These are phyloP conservation scores for Colletotrichum neosansevieriae DNA, from an alignment of 2,329 filamentous ascomycete genomes.

Conservation along the genomic window DNA sequence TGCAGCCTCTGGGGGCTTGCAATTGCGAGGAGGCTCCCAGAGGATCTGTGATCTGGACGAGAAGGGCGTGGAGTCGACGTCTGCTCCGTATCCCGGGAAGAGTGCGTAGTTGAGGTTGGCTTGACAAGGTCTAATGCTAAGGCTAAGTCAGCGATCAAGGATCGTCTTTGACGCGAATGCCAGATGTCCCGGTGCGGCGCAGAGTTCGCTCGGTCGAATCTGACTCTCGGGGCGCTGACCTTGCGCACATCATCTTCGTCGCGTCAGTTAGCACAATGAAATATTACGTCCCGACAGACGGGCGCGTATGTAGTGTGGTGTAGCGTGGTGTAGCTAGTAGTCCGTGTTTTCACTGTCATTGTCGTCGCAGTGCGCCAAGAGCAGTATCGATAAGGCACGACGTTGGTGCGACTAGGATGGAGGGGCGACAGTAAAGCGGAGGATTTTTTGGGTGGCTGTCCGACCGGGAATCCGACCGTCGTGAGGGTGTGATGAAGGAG, in stretches of 20 bases:
- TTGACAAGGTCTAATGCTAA: background rate
- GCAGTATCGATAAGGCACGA: slow-evolving; percentile 22
- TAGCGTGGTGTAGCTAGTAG: background rate
- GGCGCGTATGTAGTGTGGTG: slow-evolving; percentile 2
- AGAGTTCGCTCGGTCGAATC: slow-evolving; percentile 8
- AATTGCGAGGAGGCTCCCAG: slow-evolving; percentile 12
- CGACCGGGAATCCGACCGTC: slow-evolving; percentile 13
- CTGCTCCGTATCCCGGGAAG: background rate
- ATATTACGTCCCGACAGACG: slow-evolving; percentile 23
- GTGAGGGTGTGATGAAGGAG: slow-evolving; percentile 30
- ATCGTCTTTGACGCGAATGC: slow-evolving; percentile 5
- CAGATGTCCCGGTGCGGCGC: slow-evolving; percentile 8
- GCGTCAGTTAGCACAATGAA: slow-evolving; percentile 7
- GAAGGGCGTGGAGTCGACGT: slow-evolving; percentile 32
- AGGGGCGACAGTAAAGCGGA: slow-evolving; percentile 12
- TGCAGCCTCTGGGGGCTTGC: slow-evolving; percentile 18
- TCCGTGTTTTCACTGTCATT: background rate
- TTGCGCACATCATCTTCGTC: slow-evolving; percentile 30
- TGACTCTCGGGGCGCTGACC: slow-evolving; percentile 23
- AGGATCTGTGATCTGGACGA: slow-evolving; percentile 27
- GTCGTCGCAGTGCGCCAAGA: slow-evolving; percentile 8
- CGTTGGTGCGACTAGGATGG: slow-evolving; percentile 18
- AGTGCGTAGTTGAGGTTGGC: background rate
- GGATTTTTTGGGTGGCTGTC: slow-evolving; percentile 23
- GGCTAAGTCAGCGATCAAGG: slow-evolving; percentile 28